Conservation (phyloP, 202 grass and related monocot genomes). For the Sporobolus alterniflorus region DNA sequence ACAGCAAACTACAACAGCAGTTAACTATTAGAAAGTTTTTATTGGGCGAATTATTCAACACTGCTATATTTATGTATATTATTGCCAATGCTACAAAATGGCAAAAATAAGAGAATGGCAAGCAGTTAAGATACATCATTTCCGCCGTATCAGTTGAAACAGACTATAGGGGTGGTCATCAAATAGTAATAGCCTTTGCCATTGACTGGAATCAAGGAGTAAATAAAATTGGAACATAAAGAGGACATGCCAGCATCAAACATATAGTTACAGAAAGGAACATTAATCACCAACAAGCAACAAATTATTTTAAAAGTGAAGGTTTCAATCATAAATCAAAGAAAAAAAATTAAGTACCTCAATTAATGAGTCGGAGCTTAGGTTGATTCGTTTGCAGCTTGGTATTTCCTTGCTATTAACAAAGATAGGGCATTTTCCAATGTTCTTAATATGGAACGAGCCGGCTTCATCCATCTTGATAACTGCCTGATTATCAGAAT, state of each 20-base stretch:
- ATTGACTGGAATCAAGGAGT: background rate
- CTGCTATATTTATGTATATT: background rate
- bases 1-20: constrained; percentile 4
- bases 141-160: background rate
- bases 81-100: background rate
- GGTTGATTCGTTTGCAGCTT: constrained; percentile 67
- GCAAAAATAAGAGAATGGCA: constrained; percentile 3
- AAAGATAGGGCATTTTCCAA: constrained; percentile 81
- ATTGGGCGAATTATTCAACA: constrained; percentile 2
- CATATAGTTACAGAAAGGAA: background rate
- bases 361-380: constrained; percentile 78
- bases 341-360: constrained; percentile 51
- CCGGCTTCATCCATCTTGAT: constrained; percentile 93
- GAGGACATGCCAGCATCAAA: constrained; percentile 1
- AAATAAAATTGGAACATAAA: constrained; percentile 6
- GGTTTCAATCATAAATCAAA: background rate
- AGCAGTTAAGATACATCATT: background rate
- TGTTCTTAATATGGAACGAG: constrained; percentile 85
- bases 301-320: background rate
- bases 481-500: constrained; percentile 58
- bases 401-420: constrained; percentile 84
- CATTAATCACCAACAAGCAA: constrained; percentile 5
- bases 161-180: background rate
- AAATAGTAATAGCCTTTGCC: background rate
- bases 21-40: background rate